Conservation (phyloP, 768 basidiomycete genomes). For the Rhodotorula diobovata region DNA sequence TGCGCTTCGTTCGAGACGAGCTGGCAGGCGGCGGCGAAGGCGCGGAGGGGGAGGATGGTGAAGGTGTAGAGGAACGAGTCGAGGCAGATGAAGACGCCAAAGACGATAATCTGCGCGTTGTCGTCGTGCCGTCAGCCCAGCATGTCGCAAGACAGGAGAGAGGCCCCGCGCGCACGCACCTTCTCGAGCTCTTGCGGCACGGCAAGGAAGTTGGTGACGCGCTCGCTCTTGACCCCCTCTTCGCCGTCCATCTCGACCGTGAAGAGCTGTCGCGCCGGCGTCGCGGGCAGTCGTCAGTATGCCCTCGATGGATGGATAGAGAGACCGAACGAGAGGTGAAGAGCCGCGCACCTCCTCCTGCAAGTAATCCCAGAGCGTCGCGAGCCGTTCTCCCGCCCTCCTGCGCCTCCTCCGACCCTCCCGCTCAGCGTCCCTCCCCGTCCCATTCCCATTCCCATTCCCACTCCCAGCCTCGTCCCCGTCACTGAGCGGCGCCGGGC, state of each 20-base stretch:
- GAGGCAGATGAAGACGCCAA: slow-evolving; percentile 87
- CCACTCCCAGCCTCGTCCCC: background rate
- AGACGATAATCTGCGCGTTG: slow-evolving; percentile 67
- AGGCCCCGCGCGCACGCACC: slow-evolving; percentile 51
- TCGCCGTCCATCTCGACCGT: slow-evolving; percentile 93
- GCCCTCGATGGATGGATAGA: no score
- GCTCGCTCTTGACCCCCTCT: slow-evolving; percentile 89
- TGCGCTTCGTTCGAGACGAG: slow-evolving; percentile 50
- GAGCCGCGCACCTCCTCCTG: slow-evolving; percentile 62
- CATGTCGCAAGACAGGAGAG: no score
- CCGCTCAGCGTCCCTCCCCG: no score
- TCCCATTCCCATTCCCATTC: no score
- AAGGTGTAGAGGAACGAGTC: slow-evolving; percentile 98
- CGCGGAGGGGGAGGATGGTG: slow-evolving; percentile 92
- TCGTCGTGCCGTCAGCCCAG: background rate
- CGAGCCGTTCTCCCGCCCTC: slow-evolving; percentile 38
- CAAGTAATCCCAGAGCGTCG: slow-evolving; percentile 87
- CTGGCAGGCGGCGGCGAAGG: slow-evolving; percentile 60
- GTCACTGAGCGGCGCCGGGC: background rate
- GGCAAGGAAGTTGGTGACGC: slow-evolving; percentile 89
- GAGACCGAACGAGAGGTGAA: background rate
- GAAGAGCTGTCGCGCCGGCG: slow-evolving; percentile 54
- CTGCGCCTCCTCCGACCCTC: background rate
- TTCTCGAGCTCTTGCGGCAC: slow-evolving; percentile 92
- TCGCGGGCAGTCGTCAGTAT: no score